phyloP scores from a whole-genome alignment of 192 early-diverging fungal genomes.

The Paraglomus occultum region DNA sequence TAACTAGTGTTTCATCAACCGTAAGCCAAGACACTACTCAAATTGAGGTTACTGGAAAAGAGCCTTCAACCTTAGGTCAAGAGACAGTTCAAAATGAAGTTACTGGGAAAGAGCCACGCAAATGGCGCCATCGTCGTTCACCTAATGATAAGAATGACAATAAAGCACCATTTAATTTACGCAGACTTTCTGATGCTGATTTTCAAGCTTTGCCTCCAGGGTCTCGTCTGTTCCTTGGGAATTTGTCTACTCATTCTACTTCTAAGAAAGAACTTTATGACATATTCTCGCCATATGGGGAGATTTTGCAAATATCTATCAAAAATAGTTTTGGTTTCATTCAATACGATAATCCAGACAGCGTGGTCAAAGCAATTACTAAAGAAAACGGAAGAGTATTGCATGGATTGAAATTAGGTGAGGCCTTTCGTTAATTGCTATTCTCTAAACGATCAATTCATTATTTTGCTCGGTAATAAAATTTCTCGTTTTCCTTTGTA shows the following conservation, averaged over 20 bases:
- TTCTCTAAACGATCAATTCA: too few relatives aligned
- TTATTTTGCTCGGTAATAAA: background rate
- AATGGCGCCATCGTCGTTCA: slow-evolving; percentile 22
- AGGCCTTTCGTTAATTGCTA: background rate
- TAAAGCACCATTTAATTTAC: slow-evolving; percentile 19
- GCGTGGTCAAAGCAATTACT: slow-evolving; percentile 22
- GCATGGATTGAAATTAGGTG: slow-evolving; percentile 30
- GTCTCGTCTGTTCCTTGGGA: slow-evolving; percentile 31
- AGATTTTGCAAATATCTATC: slow-evolving; percentile 31
- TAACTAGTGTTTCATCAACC: slow-evolving; percentile 7
- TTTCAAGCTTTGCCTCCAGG: slow-evolving; percentile 31
- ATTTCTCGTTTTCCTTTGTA: background rate
- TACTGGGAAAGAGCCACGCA: slow-evolving; percentile 18
- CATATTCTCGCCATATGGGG: slow-evolving; percentile 28
- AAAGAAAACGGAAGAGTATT: slow-evolving; percentile 30
- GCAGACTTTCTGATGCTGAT: slow-evolving; percentile 27
- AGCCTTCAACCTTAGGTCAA: background rate
- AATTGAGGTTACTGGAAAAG: background rate
- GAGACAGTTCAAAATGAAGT: background rate
- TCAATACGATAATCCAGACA: slow-evolving; percentile 31
- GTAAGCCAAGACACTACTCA: background rate
- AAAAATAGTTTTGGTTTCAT: slow-evolving; percentile 33
- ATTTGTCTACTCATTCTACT: slow-evolving; percentile 32
- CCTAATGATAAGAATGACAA: slow-evolving; percentile 26
- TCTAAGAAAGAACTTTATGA: slow-evolving; percentile 31